Evolutionary conservation across 305 asterid species (phyloP), one percentile per base, ranked within the genome.

Genomic region (Fraxinus velutina): DNA sequence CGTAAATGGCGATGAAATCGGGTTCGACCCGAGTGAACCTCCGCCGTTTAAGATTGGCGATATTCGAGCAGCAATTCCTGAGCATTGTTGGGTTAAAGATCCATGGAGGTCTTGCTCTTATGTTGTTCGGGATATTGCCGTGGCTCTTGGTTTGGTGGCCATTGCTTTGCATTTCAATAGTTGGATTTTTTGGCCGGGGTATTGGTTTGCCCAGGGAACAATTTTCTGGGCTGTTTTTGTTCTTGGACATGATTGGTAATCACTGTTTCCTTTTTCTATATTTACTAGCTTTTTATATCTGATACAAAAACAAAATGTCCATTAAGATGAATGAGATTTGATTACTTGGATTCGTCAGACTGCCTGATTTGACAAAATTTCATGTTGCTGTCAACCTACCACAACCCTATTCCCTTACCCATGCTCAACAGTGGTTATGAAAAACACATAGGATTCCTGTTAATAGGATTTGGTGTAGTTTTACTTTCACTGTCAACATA

Each of bases 151-250:
- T 4, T 68, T 94, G 78, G 88, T 93, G n/a, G 92, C 88, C 5
- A 80, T 77, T 52, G 96, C 93, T 1, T 86, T 90, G 44, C 88
- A 88, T 78, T 62, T 90, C 68, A 84, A 93, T 83, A 88, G 30
- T 77, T 91, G 92, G 96, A 66, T 82, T 72, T 80, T 90, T 79
- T 93, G 94, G 94, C 95, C 97, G 33, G 8, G 89, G 73, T 93
- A 94, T 73, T 94, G 98, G 98, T 85, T 89, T 85, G 93, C 94
- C 79, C 98, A 94, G 90, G 89, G 96, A n/a, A 91, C 98, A 17
- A 91, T 94, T 92, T 94, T 94, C 52, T 94, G 97, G 98, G 98
- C 97, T 22, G 84, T 94, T 32, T 94, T 94, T 86, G 98, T 94
- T 73, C 97, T 94, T 75, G 97, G 97, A 17, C 98, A 93, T 85